Evolutionary conservation across 2,329 filamentous ascomycete genomes (phyloP), one percentile per base, ranked within the genome.

Genomic region (Endocalyx cinctus): DNA sequence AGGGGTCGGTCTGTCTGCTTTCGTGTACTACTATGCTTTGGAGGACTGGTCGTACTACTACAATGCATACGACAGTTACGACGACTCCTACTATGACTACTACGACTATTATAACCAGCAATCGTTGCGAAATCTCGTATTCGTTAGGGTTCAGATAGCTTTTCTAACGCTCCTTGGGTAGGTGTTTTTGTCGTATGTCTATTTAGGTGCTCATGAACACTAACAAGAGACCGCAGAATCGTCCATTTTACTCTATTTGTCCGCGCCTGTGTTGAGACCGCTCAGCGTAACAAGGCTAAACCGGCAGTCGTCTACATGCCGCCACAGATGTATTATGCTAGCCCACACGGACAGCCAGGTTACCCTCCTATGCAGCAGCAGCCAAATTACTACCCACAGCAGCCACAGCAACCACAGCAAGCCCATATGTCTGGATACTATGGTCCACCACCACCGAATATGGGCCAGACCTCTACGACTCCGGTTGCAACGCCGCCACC

Each of bases 191-290:
- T n/a, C 17, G 26, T 27, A 27, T 15, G 26, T 27, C 10, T 15
- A 10, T 10, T 10, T 7, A 27, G 5, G 14, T 13, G 10, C 26
- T 16, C 29, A 29, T 23, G 27, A 33, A 11, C 13, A 25, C 26
- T 29, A 29, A 19, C 18, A 8, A 12, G 8, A 13, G n/a, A n/a
- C n/a, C 19, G 14, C 12, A 51, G 50, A 26, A 41, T 53, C 14
- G 27, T 45, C n/a, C 50, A 53, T 29, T 46, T 52, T 33, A 25
- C 38, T 17, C 43, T 53, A 17, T 53, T 53, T 23, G 38, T 38
- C 6, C 36, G 43, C 13, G 47, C 50, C 11, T 52, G 47, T 26
- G 25, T 45, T 10, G 43, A 48, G 28, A 45, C 35, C 1, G 23
- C 27, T 10, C 36, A 34, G 17, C 34, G 38, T 14, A 38, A 38